Conservation (phyloP, 202 grass and related monocot species). For the Brachypodium distachyon region DNA sequence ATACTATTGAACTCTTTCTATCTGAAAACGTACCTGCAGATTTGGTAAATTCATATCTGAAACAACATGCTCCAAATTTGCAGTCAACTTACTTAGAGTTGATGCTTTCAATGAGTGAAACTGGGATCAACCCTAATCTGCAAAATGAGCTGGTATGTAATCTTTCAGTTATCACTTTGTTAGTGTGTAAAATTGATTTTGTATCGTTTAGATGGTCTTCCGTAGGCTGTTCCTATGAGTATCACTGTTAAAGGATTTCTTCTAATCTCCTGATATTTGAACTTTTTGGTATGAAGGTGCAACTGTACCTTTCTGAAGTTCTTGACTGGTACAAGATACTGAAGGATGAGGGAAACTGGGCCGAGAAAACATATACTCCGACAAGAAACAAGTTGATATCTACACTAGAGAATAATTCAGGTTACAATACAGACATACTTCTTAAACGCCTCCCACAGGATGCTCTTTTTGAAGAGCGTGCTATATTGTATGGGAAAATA, state of each 20-base stretch:
- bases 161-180: conserved; percentile 9
- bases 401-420: conserved; percentile 81
- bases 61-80: conserved; percentile 92
- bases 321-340: conserved; percentile 81
- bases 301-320: conserved; percentile 99
- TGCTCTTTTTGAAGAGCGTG: conserved; percentile 92
- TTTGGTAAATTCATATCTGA: conserved; percentile 99
- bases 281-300: conserved; percentile 51
- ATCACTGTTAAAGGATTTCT: not conserved
- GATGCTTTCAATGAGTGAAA: conserved; percentile 94
- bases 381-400: conserved; percentile 88
- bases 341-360: conserved; percentile 87
- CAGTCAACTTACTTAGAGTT: conserved; percentile 97
- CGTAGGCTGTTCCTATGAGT: conserved; percentile 6
- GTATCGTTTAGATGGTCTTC: conserved; percentile 8
- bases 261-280: not conserved
- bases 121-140: conserved; percentile 84
- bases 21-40: conserved; percentile 97
- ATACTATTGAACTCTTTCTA: conserved; percentile 95
- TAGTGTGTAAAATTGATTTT: conserved; percentile 9
- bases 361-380: conserved; percentile 72
- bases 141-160: conserved; percentile 94
- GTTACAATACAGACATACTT: conserved; percentile 80
- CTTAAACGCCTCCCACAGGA: conserved; percentile 80
- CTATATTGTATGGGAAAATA: conserved; percentile 86